Conservation (phyloP, 169 alveolate genomes). For the Cryptosporidium viatorum region DNA sequence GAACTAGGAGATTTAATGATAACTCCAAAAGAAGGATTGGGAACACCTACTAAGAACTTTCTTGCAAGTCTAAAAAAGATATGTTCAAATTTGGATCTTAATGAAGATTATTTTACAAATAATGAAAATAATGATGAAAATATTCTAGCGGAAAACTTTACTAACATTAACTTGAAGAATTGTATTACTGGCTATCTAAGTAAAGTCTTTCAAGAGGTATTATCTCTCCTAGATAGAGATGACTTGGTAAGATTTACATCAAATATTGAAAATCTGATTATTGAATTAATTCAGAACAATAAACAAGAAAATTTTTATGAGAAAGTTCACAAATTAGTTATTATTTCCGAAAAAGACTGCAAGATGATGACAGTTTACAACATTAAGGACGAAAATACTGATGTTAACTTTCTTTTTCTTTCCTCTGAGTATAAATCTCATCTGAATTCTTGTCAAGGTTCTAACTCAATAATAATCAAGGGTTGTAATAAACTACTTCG, state of each 20-base stretch:
- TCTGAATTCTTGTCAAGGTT: background rate
- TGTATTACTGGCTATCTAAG: constrained; percentile 10
- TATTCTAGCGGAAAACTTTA: background rate
- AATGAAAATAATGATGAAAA: background rate
- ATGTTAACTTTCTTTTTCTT: background rate
- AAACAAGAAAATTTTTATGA: background rate
- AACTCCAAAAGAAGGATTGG: background rate
- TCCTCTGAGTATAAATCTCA: background rate
- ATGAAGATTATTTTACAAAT: background rate
- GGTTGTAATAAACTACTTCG: constrained; percentile 38
- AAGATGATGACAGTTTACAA: background rate
- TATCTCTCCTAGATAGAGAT: constrained; percentile 8
- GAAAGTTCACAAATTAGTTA: background rate
- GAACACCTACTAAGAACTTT: background rate
- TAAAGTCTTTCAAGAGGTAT: constrained; percentile 2
- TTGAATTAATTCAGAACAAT: background rate
- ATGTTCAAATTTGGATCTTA: background rate
- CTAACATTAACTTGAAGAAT: background rate
- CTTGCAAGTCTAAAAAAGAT: background rate
- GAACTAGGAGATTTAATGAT: background rate
- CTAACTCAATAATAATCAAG: background rate
- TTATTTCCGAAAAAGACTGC: constrained; percentile 6
- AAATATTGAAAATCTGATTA: constrained; percentile 1
- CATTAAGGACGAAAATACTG: background rate
- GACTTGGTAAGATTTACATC: background rate